Base-by-base conservation (phyloP, 2,329 filamentous ascomycete genomes). In the Penicillium italicum region DNA sequence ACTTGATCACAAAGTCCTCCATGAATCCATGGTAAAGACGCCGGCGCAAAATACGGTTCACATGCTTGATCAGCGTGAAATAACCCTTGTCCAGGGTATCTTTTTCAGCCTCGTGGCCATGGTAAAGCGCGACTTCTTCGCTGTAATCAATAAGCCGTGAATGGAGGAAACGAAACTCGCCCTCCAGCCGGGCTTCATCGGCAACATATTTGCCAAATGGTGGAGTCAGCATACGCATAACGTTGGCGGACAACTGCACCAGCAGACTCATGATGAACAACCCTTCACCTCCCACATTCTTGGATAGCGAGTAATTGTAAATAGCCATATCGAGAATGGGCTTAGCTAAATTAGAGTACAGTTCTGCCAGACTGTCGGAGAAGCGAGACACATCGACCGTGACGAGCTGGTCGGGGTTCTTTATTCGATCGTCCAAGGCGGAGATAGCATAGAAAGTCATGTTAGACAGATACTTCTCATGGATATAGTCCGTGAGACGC, bases 1-100 rank as follows among this genome's bases (percentile, higher is more conserved):
- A 99, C 75, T 99, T 99, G 75, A 99, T 96, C 55, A 97, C 91
- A 74, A 97, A 99, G 73, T 99, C 94, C 72, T 99, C 94, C 93
- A 97, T 97, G 68, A 99, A 88, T n/a, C 92, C 93, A 72, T 99
- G 93, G 73, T 97, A 97, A 72, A 99, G 89, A 46, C 94, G 85
- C 59, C 90, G 82, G 37, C 92, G 84, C 59, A 99, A 77, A 62
- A 97, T 97, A 69, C 96, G 87, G 74, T 99, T 99, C 70, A 99
- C 93, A 75, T 99, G 94, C 76, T 97, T 97, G 78, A 99, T 99
- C 36, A 99, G 81, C 2, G 94, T 99, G 70, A 99, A 99, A 75
- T 99, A 99, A 16, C 94, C 93, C 77, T 97, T 97, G 75, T 99
- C 94, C 50, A 99, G 80, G 0, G 89, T 95, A 71, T 97, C 91